Conservation (phyloP, 169 alveolate genomes). For the Eimeria tenella region DNA sequence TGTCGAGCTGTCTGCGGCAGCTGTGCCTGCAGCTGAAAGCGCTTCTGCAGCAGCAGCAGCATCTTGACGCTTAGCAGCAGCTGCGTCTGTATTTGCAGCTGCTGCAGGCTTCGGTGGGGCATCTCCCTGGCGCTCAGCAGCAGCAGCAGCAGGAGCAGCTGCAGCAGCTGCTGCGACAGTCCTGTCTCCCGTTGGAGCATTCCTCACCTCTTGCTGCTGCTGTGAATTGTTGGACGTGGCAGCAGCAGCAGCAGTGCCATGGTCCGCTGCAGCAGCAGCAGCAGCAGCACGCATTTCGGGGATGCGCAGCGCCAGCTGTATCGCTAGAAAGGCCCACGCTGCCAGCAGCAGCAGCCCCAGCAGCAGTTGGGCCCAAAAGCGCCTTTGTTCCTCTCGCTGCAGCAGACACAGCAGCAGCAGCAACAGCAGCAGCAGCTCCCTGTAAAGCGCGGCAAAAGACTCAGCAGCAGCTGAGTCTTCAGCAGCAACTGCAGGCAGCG, state of each 20-base stretch:
- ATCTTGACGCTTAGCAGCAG: background rate
- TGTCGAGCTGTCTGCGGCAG: no score
- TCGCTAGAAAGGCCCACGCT: background rate
- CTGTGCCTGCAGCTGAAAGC: no score
- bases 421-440: slow-evolving; percentile 12
- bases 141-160: background rate
- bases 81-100: background rate
- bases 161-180: background rate
- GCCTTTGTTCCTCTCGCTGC: slow-evolving; percentile 16
- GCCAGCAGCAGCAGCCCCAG: slow-evolving; percentile 2
- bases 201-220: background rate
- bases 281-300: slow-evolving; percentile 52
- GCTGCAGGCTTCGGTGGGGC: slow-evolving; percentile 12
- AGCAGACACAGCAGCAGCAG: slow-evolving; percentile 49
- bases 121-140: background rate
- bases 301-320: slow-evolving; percentile 16
- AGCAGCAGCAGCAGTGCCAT: background rate
- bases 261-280: background rate
- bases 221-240: background rate
- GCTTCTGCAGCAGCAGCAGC: slow-evolving; percentile 3
- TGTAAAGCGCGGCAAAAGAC: no score
- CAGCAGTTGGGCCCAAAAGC: slow-evolving; percentile 8
- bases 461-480: no score
- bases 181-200: background rate
- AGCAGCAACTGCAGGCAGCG: no score